Evolutionary conservation across 2,329 filamentous ascomycete genomes (phyloP), one percentile per base, ranked within the genome.

Genomic region (Venturia pyrina): DNA sequence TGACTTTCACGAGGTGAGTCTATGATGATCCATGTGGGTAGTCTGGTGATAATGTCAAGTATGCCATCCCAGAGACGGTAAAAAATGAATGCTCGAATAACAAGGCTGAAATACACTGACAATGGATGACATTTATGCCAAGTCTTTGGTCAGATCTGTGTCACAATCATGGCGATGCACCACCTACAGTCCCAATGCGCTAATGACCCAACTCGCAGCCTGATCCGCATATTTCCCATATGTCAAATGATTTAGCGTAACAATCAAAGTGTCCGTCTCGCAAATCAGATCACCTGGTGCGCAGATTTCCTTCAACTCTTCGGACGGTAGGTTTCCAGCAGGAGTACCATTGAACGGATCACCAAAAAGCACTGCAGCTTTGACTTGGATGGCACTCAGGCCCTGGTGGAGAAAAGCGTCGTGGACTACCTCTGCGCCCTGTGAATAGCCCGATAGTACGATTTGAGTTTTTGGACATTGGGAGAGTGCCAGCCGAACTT

Each of bases 31-130:
- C 89, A 89, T 70, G 83, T 89, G 4, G 81, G 80, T 5, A 86
- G 82, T 69, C 89, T 89, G 86, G 82, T 88, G 40, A 77, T 83
- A 65, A 88, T 89, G 84, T 77, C 21, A 87, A 87, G 70, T 82
- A 83, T 69, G 81, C 81, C 0, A 81, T 89, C 40, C 86, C 86
- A 0, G 81, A 76, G 3, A 89, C 89, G 86, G 68, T 69, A 32
- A 78, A 77, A 65, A 87, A 87, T 65, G 75, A 79, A 7, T 77
- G 77, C 28, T 28, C 28, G 28, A 4, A 28, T 4, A 28, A 4
- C 28, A 8, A 40, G 37, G 37, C 37, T 40, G 37, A 40, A 40
- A 8, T 40, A 6, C 37, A 40, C 13, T 40, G 13, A 40, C 7
- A 40, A 40, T 40, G 7, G 37, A 2, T 40, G 37, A 40, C 13